Evolutionary conservation across 371 early-diverging fungal species (phyloP), one percentile per base, ranked within the genome.

Genomic region (Lichtheimia corymbifera): DNA sequence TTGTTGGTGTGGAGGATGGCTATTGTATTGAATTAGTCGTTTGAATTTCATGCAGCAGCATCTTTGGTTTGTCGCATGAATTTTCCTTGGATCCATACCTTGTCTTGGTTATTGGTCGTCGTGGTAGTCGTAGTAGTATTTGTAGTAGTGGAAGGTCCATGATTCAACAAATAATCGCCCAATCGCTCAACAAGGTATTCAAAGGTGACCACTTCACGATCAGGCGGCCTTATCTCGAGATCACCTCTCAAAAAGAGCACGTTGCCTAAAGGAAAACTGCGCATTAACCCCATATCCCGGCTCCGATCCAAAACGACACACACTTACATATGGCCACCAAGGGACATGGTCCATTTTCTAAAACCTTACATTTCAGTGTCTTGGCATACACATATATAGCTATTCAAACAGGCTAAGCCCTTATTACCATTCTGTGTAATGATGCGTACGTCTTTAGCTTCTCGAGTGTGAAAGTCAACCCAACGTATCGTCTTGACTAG

Each of bases 321-420:
- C 49, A 43, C 63, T 56, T 67, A 71, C 89, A 85, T 12, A 96
- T 82, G 6, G 95, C 92, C 0, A 95, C 80, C 51, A 96, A 66
- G 17, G 97, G 97, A 68, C 97, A 96, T 0, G 97, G 97, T 0
- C 97, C 95, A 72, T 96, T 95, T 59, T 87, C 86, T 84, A 69
- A 47, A 18, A 25, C 35, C 6, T 9, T 35, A 5, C 35, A 35
- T 35, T 6, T 35, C 35, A 35, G 35, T 35, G 2, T 35, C 35
- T 35, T 35, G 35, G 35, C 35, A 35, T 35, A 35, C 4, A 28
- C 28, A 28, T 28, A 28, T 28, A 28, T 28, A 28, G 28, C 4
- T 4, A 28, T 28, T 4, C 35, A 35, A 35, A 0, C 9, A 1
- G 11, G 9, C 35, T 9, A 35, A 11, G 35, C 11, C 11, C 45